A percentile compares a stretch with the other conserved stretches of the same genome.
These are phyloP conservation scores for Chrysoporthe cubensis DNA, from an alignment of 2,329 filamentous ascomycete species.

Conservation along the genomic window DNA sequence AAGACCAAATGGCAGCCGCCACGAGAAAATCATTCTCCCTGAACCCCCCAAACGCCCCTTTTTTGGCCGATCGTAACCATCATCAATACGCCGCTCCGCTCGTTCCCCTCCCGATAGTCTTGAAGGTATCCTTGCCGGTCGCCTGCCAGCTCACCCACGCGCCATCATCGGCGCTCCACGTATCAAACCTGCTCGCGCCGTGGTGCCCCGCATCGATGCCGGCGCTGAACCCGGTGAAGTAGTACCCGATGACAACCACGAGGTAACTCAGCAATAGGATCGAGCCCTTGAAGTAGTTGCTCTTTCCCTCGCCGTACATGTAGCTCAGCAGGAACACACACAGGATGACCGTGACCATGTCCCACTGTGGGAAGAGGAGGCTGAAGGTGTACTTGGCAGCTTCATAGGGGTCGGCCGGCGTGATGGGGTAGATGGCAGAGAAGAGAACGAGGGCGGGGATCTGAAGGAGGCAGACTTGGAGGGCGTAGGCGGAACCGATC, in stretches of 20 bases:
- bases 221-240: conserved; percentile 65
- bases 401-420: conserved; percentile 45
- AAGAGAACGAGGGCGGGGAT: conserved; percentile 92
- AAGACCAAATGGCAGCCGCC: not conserved
- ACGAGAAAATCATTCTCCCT: not conserved
- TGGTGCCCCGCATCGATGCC: conserved; percentile 14
- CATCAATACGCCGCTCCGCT: conserved; percentile 42
- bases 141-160: conserved; percentile 51
- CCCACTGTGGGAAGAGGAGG: conserved; percentile 97
- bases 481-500: conserved; percentile 93
- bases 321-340: conserved; percentile 96
- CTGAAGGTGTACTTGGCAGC: conserved; percentile 70
- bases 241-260: conserved; percentile 91
- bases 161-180: conserved; percentile 53
- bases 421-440: conserved; percentile 72
- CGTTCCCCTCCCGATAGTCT: conserved; percentile 55
- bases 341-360: conserved; percentile 95
- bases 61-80: not conserved
- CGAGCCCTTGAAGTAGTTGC: conserved; percentile 99
- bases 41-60: not conserved
- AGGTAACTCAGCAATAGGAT: conserved; percentile 92
- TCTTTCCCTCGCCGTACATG: conserved; percentile 98
- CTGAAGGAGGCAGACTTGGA: conserved; percentile 94
- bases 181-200: conserved; percentile 54
- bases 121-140: conserved; percentile 37